Percentiles rank a stretch among this genome's conserved stretches.
These are phyloP conservation scores for Plasmodium vinckei DNA, from an alignment of 169 alveolate species.

Conservation along the genomic window DNA sequence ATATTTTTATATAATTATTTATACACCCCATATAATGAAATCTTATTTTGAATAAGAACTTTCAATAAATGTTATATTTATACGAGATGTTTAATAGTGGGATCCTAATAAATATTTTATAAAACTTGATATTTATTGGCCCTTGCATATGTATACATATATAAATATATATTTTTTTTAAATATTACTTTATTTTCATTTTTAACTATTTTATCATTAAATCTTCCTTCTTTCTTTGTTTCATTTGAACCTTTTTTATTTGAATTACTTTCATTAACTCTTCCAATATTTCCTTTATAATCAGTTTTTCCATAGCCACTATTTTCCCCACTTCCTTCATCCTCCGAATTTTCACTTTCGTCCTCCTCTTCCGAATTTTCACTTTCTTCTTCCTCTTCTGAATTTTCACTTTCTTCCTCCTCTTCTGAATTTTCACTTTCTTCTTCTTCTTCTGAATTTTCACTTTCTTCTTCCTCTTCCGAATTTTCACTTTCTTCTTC, in stretches of 20 bases:
- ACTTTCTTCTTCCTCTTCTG: constrained; percentile 1
- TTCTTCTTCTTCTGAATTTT: neutral
- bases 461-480: neutral
- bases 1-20: too few species aligned
- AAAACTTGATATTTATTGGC: too few species aligned
- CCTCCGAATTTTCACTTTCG: neutral
- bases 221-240: neutral
- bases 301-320: neutral
- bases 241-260: constrained; percentile 16
- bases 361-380: neutral
- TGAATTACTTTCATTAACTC: constrained; percentile 5
- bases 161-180: too few species aligned
- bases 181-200: neutral
- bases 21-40: too few species aligned
- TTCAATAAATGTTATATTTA: too few species aligned
- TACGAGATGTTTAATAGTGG: too few species aligned
- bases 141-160: too few species aligned
- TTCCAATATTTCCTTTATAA: constrained; percentile 6
- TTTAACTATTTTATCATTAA: constrained; percentile 1
- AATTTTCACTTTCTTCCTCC: neutral
- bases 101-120: too few species aligned
- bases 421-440: neutral
- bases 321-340: constrained; percentile 1
- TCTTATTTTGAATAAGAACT: too few species aligned
- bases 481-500: neutral